These are phyloP conservation scores for Acacia pycnantha DNA, from an alignment of 331 rosid species.

Conservation along the genomic window DNA sequence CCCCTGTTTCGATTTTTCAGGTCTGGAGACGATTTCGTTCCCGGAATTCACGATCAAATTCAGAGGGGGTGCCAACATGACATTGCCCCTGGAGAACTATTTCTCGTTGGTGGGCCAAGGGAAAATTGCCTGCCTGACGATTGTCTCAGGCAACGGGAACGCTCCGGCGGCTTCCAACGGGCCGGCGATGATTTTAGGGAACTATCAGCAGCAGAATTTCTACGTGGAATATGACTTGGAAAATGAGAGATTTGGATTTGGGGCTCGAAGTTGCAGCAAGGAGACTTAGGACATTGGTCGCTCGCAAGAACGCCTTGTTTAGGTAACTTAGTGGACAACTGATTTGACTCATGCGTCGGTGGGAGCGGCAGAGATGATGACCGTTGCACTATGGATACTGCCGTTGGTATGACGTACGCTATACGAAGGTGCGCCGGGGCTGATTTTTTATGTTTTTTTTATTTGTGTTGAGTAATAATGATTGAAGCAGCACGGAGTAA, in stretches of 20 bases:
- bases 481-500: neutral
- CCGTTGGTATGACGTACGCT: neutral
- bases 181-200: slow-evolving; percentile 81
- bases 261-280: slow-evolving; percentile 47
- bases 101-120: slow-evolving; percentile 47
- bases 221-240: slow-evolving; percentile 75
- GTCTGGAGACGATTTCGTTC: slow-evolving; percentile 25
- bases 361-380: neutral
- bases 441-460: neutral
- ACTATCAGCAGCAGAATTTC: slow-evolving; percentile 80
- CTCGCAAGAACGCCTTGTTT: neutral
- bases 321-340: neutral
- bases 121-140: slow-evolving; percentile 55
- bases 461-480: neutral
- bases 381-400: neutral
- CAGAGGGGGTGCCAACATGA: slow-evolving; percentile 90
- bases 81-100: slow-evolving; percentile 53
- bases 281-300: neutral
- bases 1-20: slow-evolving; percentile 61
- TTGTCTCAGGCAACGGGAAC: slow-evolving; percentile 35
- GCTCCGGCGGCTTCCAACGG: slow-evolving; percentile 41
- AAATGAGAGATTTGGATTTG: slow-evolving; percentile 64
- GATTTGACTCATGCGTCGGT: neutral
- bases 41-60: slow-evolving; percentile 66
- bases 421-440: neutral